Conservation (phyloP, 176 grass and related monocot genomes). For the Puccinellia tenuiflora region DNA sequence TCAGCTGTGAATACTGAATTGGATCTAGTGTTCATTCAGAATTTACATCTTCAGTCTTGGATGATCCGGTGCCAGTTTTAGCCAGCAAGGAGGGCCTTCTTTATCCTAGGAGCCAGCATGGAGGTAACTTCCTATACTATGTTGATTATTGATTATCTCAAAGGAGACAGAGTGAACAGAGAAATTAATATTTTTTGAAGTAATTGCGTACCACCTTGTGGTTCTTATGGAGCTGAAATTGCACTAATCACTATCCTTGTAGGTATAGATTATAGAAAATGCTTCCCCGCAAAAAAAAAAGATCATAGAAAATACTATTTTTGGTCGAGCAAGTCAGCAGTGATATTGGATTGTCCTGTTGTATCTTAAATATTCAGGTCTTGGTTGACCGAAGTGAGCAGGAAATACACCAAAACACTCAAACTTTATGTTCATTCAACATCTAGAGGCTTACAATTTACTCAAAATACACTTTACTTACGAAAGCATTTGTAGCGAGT, state of each 20-base stretch:
- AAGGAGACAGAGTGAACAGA: neutral
- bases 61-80: neutral
- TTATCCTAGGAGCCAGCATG: neutral
- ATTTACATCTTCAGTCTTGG: neutral
- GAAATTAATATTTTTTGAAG: neutral
- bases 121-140: neutral
- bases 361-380: neutral
- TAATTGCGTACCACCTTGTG: neutral
- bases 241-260: neutral
- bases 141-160: neutral
- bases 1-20: neutral
- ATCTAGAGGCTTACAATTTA: neutral
- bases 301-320: neutral
- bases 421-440: neutral
- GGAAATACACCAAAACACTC: neutral
- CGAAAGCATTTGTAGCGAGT: neutral
- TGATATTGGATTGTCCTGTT: neutral
- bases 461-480: neutral
- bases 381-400: neutral
- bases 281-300: too few species aligned
- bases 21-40: neutral
- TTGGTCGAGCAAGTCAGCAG: accelerated
- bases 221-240: neutral
- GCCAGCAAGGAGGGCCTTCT: neutral
- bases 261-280: neutral